Conservation (phyloP, 192 early-diverging fungal species). For the Backusella westeae region DNA sequence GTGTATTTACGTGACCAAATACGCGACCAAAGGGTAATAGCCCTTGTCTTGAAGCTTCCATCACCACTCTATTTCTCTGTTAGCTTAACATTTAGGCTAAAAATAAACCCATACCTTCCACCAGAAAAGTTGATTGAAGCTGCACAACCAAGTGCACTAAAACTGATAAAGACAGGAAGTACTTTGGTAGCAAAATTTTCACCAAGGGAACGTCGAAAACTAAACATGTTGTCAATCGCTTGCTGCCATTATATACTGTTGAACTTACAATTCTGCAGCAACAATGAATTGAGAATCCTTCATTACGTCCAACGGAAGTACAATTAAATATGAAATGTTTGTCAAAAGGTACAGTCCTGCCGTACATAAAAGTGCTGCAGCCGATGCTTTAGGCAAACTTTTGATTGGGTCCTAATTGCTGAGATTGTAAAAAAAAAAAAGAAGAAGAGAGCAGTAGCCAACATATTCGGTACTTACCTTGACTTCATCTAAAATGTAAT, state of each 20-base stretch:
- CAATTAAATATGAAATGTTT: conserved; percentile 25
- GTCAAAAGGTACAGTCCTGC: conserved; percentile 25
- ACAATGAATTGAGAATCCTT: conserved; percentile 29
- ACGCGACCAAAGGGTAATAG: conserved; percentile 22
- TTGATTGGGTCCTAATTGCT: conserved; percentile 14
- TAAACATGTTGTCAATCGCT: not conserved
- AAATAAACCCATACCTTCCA: not conserved
- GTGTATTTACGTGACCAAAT: conserved; percentile 25
- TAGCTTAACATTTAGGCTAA: not conserved
- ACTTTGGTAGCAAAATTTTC: conserved; percentile 21
- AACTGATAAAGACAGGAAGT: conserved; percentile 30
- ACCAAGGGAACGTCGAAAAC: conserved; percentile 23
- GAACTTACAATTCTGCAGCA: conserved; percentile 29
- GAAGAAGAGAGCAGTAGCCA: not conserved
- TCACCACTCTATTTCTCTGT: conserved; percentile 19
- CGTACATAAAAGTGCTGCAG: conserved; percentile 16
- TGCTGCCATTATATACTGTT: not conserved
- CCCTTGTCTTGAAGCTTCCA: conserved; percentile 29
- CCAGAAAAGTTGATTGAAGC: conserved; percentile 15
- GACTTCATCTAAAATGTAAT: conserved; percentile 32
- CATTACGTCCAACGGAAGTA: conserved; percentile 24
- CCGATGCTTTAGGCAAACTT: conserved; percentile 21
- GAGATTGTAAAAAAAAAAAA: not conserved
- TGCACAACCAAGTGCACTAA: conserved; percentile 27
- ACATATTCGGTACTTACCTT: conserved; percentile 2